Evolutionary conservation across 257 asterid species (phyloP).

Genomic region (Petrea volubilis): DNA sequence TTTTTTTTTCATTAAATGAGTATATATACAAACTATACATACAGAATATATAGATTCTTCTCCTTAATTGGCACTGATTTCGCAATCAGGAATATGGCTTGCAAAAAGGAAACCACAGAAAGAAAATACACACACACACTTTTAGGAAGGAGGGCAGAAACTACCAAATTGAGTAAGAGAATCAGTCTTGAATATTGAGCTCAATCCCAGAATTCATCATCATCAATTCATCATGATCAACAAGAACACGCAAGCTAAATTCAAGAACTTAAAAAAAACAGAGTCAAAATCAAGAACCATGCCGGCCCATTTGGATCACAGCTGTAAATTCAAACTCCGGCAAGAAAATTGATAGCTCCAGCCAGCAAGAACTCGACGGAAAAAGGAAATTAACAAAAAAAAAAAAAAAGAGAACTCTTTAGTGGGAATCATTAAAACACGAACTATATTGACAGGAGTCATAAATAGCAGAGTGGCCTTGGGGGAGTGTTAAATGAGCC

Average conservation of each 20-base stretch:
- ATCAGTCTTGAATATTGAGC: slow-evolving; percentile 6
- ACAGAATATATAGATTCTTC: not conserved
- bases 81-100: slow-evolving; percentile 8
- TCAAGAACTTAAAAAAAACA: not conserved
- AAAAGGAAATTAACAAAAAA: not conserved
- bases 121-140: too few relatives aligned
- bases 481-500: slow-evolving; percentile 6
- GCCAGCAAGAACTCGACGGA: not conserved
- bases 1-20: too few relatives aligned
- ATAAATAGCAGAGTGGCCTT: slow-evolving; percentile 22
- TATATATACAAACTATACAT: not conserved
- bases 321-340: slow-evolving; percentile 11
- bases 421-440: slow-evolving; percentile 8
- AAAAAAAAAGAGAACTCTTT: not conserved
- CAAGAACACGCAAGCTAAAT: slow-evolving; percentile 16
- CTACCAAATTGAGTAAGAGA: slow-evolving; percentile 42
- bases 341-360: slow-evolving; percentile 12
- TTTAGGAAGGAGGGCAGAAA: not conserved
- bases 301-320: not conserved
- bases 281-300: slow-evolving; percentile 5
- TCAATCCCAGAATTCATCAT: slow-evolving; percentile 9
- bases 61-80: not conserved
- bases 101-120: not conserved
- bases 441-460: slow-evolving; percentile 17
- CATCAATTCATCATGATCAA: slow-evolving; percentile 7